Conservation (phyloP, 2,329 filamentous ascomycete genomes). For the Dryadomyces quercus-mongolicae region DNA sequence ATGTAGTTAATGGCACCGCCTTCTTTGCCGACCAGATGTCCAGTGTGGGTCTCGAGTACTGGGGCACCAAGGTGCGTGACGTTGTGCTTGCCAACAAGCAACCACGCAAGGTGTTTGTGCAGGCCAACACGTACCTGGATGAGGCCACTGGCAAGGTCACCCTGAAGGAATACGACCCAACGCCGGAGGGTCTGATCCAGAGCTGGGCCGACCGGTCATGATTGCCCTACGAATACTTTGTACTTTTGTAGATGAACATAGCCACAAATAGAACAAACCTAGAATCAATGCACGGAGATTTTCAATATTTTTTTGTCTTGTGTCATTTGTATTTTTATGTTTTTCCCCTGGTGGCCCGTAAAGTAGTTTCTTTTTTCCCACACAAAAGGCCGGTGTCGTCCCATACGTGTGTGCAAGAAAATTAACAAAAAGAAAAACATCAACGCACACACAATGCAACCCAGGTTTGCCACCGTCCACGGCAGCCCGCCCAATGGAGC, state of each 20-base stretch:
- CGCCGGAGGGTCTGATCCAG: constrained; percentile 67
- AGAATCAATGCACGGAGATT: background rate
- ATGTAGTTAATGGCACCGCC: constrained; percentile 62
- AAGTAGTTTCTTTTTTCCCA: background rate
- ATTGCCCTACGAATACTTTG: no score
- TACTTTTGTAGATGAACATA: no score
- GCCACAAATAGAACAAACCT: no score
- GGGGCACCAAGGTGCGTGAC: constrained; percentile 66
- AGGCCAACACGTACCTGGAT: constrained; percentile 74
- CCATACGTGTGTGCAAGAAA: constrained; percentile 5
- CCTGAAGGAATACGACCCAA: constrained; percentile 78
- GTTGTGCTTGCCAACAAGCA: constrained; percentile 67
- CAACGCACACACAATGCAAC: constrained; percentile 6
- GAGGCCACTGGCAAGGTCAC: constrained; percentile 56
- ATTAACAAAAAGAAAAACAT: constrained; percentile 4
- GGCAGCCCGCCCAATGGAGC: background rate
- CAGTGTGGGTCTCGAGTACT: constrained; percentile 68
- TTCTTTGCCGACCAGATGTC: constrained; percentile 74
- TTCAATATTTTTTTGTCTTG: constrained; percentile 6
- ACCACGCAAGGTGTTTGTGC: constrained; percentile 84
- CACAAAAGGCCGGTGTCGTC: background rate
- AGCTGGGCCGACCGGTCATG: constrained; percentile 58
- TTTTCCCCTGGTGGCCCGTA: constrained; percentile 2
- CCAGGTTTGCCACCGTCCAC: background rate
- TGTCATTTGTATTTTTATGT: constrained; percentile 3